Percentiles rank a stretch among this genome's conserved stretches.
Evolutionary conservation across 352 stramenopile genomes (phyloP).

Genomic region (Pythium phragmiticola): DNA sequence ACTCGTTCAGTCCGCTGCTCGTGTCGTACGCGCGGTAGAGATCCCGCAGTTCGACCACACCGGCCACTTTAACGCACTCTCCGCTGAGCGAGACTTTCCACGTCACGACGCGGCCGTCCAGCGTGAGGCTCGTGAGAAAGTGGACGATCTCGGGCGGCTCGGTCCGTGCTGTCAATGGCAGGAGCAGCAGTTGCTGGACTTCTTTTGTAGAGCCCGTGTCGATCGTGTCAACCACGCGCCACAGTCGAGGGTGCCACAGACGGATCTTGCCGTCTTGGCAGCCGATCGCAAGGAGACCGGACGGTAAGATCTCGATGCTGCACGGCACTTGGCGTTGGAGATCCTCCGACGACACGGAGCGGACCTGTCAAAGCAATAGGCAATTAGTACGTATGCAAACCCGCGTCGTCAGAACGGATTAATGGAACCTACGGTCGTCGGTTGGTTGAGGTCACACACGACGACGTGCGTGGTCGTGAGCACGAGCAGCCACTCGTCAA

Average conservation of each 20-base stretch:
- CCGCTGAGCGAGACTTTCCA: slow-evolving; percentile 62
- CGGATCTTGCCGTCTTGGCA: slow-evolving; percentile 78
- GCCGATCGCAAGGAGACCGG: slow-evolving; percentile 63
- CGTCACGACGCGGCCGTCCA: slow-evolving; percentile 59
- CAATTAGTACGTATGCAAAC: too few species aligned
- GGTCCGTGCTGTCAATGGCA: slow-evolving; percentile 32
- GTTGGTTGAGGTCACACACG: slow-evolving; percentile 75
- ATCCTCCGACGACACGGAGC: slow-evolving; percentile 47
- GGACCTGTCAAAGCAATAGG: slow-evolving; percentile 24
- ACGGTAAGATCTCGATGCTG: slow-evolving; percentile 59
- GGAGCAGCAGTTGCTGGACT: slow-evolving; percentile 64
- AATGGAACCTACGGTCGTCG: slow-evolving; percentile 33
- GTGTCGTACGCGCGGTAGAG: slow-evolving; percentile 54
- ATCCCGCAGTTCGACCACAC: slow-evolving; percentile 55
- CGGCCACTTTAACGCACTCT: slow-evolving; percentile 29
- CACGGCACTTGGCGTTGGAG: slow-evolving; percentile 58
- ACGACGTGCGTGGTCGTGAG: slow-evolving; percentile 56
- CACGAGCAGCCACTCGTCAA: slow-evolving; percentile 75
- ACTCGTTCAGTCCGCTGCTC: slow-evolving; percentile 52
- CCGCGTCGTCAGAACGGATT: too few species aligned
- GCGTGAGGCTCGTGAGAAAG: slow-evolving; percentile 52
- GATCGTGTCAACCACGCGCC: slow-evolving; percentile 59
- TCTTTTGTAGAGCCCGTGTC: slow-evolving; percentile 62
- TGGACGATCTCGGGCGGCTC: slow-evolving; percentile 12
- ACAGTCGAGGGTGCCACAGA: slow-evolving; percentile 58